Conservation (phyloP, 257 asterid species). For the Coffea canephora region DNA sequence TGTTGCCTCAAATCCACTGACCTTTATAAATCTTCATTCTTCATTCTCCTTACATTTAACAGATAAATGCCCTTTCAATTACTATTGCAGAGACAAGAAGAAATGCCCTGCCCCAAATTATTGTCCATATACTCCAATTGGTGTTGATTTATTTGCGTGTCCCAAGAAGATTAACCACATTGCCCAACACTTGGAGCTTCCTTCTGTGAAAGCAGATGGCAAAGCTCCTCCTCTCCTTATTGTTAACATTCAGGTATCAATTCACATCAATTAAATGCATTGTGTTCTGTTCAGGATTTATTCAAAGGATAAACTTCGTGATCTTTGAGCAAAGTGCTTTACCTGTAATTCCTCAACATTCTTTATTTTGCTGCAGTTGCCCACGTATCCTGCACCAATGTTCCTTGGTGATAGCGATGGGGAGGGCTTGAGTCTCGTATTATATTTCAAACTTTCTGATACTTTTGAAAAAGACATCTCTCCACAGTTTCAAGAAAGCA, state of each 20-base stretch:
- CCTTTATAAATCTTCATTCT: not conserved
- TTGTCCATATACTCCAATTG: slow-evolving; percentile 81
- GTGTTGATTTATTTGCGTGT: slow-evolving; percentile 80
- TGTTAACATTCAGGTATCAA: slow-evolving; percentile 82
- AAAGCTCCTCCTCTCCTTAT: slow-evolving; percentile 67
- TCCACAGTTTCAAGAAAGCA: slow-evolving; percentile 67
- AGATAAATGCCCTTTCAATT: slow-evolving; percentile 14
- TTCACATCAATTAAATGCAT: not conserved
- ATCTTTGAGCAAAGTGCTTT: not conserved
- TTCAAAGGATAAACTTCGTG: not conserved
- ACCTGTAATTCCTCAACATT: not conserved
- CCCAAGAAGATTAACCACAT: slow-evolving; percentile 78
- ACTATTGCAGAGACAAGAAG: slow-evolving; percentile 83
- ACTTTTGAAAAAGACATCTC: slow-evolving; percentile 60
- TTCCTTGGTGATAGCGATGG: slow-evolving; percentile 90
- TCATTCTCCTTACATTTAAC: not conserved
- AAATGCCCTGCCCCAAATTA: slow-evolving; percentile 67
- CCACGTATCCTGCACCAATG: slow-evolving; percentile 75
- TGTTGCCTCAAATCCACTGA: slow-evolving; percentile 6
- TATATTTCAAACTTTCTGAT: slow-evolving; percentile 83
- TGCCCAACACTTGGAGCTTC: slow-evolving; percentile 88
- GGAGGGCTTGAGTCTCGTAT: slow-evolving; percentile 83
- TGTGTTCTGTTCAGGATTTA: not conserved
- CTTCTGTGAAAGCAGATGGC: slow-evolving; percentile 57
- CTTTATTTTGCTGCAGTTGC: slow-evolving; percentile 55